A percentile compares a stretch with the other conserved stretches of the same genome.
These are phyloP conservation scores for Mycosphaerella sp. DNA, from an alignment of 2,329 filamentous ascomycete genomes.

Conservation along the genomic window DNA sequence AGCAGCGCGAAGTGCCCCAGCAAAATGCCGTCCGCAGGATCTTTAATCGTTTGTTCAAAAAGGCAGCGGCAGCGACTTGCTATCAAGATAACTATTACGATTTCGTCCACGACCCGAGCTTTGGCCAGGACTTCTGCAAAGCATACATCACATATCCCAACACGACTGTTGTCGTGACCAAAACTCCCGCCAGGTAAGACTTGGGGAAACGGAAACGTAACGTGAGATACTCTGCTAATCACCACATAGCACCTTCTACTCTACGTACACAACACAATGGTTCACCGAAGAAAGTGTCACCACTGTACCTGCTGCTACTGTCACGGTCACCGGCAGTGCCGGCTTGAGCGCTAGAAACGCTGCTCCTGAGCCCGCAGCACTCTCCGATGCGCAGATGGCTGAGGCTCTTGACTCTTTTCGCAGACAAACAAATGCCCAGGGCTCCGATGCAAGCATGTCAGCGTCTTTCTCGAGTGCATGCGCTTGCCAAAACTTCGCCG, in stretches of 20 bases:
- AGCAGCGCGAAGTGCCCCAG: constrained; percentile 16
- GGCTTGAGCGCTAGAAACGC: constrained; percentile 20
- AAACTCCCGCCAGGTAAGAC: constrained; percentile 29
- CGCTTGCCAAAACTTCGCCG: constrained; percentile 25
- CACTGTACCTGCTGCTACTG: constrained; percentile 25
- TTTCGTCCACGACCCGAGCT: constrained; percentile 21
- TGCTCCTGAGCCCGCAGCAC: constrained; percentile 13
- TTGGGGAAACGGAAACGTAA: background rate
- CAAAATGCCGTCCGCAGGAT: constrained; percentile 18
- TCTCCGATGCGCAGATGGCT: background rate
- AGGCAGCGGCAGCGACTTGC: constrained; percentile 14
- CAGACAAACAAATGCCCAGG: constrained; percentile 12
- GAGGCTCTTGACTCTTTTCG: constrained; percentile 21
- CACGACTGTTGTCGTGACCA: constrained; percentile 23
- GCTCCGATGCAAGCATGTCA: constrained; percentile 17
- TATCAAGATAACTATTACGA: constrained; percentile 23
- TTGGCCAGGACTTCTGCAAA: constrained; percentile 26
- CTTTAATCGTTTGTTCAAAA: constrained; percentile 24
- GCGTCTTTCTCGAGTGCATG: constrained; percentile 32
- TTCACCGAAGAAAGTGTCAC: constrained; percentile 17
- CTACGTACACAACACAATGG: constrained; percentile 20
- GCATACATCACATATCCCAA: constrained; percentile 25
- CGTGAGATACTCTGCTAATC: background rate
- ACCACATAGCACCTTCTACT: constrained; percentile 16
- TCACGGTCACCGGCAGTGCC: constrained; percentile 17